Conservation (phyloP, 1,139 yeast genomes). For the Wickerhamiella pararugosa region DNA sequence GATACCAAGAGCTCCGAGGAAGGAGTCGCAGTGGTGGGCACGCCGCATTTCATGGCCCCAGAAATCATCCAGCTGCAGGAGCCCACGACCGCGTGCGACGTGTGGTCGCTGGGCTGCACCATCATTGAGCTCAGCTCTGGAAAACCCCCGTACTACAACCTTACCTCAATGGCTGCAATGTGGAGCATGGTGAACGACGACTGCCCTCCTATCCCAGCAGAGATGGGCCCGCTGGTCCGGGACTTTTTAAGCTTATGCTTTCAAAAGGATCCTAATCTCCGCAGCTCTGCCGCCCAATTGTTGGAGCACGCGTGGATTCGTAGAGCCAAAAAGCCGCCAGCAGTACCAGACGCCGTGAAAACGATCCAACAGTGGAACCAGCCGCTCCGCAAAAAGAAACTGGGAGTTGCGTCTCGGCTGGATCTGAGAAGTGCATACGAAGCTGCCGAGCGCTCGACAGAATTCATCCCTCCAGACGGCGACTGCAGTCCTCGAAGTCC, state of each 20-base stretch:
- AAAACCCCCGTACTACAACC: constrained; percentile 72
- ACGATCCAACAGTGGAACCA: constrained; percentile 15
- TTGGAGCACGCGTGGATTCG: constrained; percentile 49
- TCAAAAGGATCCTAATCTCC: constrained; percentile 51
- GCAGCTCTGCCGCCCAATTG: constrained; percentile 43
- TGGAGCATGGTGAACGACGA: constrained; percentile 80
- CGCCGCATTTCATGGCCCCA: constrained; percentile 86
- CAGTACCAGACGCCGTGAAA: constrained; percentile 8
- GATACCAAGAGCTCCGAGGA: constrained; percentile 17
- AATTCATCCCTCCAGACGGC: no score
- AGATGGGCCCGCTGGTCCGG: constrained; percentile 31
- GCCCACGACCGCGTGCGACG: constrained; percentile 63
- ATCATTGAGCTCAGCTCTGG: constrained; percentile 76
- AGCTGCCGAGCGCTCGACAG: not conserved
- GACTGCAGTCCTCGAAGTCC: no score
- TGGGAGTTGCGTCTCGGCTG: constrained; percentile 15
- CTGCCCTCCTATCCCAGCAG: constrained; percentile 62
- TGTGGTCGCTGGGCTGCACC: constrained; percentile 87
- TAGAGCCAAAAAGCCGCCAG: constrained; percentile 20
- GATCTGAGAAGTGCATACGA: constrained; percentile 9
- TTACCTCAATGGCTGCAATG: constrained; percentile 74
- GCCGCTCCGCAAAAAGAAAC: constrained; percentile 9
- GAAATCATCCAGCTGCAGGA: constrained; percentile 58
- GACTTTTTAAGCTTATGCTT: constrained; percentile 67
- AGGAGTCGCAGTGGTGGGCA: constrained; percentile 31